These are phyloP conservation scores for Agrocybe chaxingu DNA, from an alignment of 768 basidiomycete species.

Conservation along the genomic window DNA sequence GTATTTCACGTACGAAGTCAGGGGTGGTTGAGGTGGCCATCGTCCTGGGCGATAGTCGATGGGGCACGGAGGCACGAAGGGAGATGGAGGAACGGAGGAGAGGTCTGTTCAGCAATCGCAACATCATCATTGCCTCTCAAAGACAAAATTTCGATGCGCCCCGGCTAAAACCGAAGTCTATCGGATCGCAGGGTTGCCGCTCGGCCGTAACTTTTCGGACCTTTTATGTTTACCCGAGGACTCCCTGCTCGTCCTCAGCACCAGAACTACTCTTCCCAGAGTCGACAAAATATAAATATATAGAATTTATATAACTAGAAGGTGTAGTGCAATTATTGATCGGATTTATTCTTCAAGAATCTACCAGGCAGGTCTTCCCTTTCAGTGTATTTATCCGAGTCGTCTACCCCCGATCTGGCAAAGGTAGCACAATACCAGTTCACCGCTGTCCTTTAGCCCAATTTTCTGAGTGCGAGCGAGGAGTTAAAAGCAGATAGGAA, in stretches of 20 bases:
- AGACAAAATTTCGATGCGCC: slow-evolving; percentile 16
- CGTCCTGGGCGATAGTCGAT: slow-evolving; percentile 33
- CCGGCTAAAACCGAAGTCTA: slow-evolving; percentile 26
- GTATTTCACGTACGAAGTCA: slow-evolving; percentile 48
- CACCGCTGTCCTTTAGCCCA: no score
- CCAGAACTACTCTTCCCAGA: no score
- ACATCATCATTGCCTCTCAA: slow-evolving; percentile 26
- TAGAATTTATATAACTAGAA: no score
- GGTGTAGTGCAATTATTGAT: no score
- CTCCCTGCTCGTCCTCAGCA: neutral
- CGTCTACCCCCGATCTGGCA: no score
- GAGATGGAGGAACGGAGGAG: slow-evolving; percentile 31
- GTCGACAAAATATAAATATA: no score
- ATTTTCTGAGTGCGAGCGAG: no score
- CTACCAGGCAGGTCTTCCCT: no score
- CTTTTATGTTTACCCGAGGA: neutral
- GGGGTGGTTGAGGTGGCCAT: slow-evolving; percentile 64
- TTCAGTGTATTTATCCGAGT: no score
- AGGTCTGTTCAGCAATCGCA: slow-evolving; percentile 35
- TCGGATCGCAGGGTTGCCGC: slow-evolving; percentile 8
- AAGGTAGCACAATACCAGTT: no score
- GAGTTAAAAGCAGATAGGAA: no score
- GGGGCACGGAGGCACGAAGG: slow-evolving; percentile 16
- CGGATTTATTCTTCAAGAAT: no score
- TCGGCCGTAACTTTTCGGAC: neutral